Conservation (phyloP, 805 yeast species). For the Wickerhamiella galacta region DNA sequence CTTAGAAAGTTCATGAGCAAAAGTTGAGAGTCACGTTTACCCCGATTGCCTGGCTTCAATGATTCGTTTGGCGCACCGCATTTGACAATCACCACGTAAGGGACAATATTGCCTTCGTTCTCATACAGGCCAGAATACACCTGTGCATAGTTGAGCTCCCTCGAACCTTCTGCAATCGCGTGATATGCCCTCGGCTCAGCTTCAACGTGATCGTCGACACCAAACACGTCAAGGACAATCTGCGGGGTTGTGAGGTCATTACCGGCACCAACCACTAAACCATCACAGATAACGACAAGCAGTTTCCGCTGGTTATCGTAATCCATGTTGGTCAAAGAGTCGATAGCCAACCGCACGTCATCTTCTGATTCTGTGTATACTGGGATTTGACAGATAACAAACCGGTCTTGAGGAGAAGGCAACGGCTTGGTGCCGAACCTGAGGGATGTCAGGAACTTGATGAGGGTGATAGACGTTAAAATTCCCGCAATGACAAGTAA, state of each 20-base stretch:
- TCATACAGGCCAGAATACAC: constrained; percentile 48
- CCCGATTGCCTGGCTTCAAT: constrained; percentile 41
- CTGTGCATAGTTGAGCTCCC: constrained; percentile 44
- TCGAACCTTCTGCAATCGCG: constrained; percentile 43
- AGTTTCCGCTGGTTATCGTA: constrained; percentile 42
- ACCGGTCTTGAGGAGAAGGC: constrained; percentile 26
- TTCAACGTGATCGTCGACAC: constrained; percentile 31
- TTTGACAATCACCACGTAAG: constrained; percentile 36
- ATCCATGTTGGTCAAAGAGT: constrained; percentile 38
- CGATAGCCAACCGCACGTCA: constrained; percentile 38
- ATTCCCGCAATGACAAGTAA: constrained; percentile 24
- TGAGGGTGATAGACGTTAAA: constrained; percentile 23
- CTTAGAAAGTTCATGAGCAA: constrained; percentile 42
- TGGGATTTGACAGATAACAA: constrained; percentile 28
- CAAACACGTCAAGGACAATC: constrained; percentile 32
- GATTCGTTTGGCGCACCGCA: constrained; percentile 41
- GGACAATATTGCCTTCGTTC: constrained; percentile 36
- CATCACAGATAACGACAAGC: constrained; percentile 41
- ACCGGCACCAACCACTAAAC: constrained; percentile 43
- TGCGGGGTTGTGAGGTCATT: constrained; percentile 41
- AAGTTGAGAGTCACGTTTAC: constrained; percentile 49
- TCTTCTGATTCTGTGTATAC: constrained; percentile 42
- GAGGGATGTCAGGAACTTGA: constrained; percentile 26
- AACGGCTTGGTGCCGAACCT: constrained; percentile 23
- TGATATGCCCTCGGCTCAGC: constrained; percentile 32